These are phyloP conservation scores for Aechmea fasciata DNA, from an alignment of 176 grass and related monocot genomes.

Conservation along the genomic window DNA sequence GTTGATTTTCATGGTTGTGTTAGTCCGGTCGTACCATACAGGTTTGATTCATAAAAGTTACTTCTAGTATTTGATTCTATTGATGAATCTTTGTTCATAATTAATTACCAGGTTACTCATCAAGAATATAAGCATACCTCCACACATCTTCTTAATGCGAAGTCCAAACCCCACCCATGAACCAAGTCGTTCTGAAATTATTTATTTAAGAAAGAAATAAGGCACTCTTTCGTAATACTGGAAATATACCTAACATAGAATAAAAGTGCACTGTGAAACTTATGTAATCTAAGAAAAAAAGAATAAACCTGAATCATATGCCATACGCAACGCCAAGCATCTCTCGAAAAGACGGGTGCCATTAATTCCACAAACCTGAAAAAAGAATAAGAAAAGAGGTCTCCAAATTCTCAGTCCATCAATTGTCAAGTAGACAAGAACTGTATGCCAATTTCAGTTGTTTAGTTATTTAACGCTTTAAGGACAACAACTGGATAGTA, in stretches of 20 bases:
- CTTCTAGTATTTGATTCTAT: neutral
- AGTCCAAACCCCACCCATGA: slow-evolving; percentile 95
- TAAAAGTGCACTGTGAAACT: neutral
- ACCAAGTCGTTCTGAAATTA: slow-evolving; percentile 72
- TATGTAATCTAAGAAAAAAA: neutral
- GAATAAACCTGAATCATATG: slow-evolving; percentile 30
- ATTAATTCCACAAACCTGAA: slow-evolving; percentile 34
- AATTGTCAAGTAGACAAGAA: neutral
- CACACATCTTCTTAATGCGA: slow-evolving; percentile 76
- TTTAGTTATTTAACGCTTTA: neutral
- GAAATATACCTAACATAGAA: neutral
- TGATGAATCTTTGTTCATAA: neutral
- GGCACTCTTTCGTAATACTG: neutral
- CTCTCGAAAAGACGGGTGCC: slow-evolving; percentile 25
- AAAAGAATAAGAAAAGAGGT: neutral
- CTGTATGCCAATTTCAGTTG: neutral
- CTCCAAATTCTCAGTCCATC: neutral
- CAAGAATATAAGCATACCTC: slow-evolving; percentile 37
- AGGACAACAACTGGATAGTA: neutral
- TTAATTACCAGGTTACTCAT: neutral
- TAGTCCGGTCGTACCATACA: too few species aligned
- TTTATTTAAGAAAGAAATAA: neutral
- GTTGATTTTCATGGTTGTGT: too few species aligned
- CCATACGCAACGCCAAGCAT: slow-evolving; percentile 37
- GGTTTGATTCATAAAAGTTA: neutral